phyloP scores from a whole-genome alignment of 208 protist species.

The Kentomonas sorsogonicus region DNA sequence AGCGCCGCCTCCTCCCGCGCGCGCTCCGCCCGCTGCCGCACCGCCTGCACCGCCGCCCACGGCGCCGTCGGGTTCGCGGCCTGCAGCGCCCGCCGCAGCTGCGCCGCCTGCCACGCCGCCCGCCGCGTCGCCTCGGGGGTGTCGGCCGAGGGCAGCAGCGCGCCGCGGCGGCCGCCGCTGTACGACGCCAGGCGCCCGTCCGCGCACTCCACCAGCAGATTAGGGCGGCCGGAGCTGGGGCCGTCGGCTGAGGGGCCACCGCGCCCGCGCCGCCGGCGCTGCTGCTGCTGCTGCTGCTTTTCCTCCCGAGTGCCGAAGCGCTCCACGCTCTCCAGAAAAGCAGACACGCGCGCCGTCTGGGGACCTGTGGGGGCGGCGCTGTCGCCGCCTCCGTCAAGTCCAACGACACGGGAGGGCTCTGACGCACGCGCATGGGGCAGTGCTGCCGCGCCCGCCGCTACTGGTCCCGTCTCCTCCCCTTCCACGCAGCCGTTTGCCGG shows the following conservation, averaged over 20 bases:
- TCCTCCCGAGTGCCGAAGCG: conserved; percentile 28
- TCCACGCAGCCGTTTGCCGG: too few relatives aligned
- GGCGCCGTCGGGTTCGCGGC: conserved; percentile 49
- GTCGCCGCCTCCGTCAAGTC: not conserved
- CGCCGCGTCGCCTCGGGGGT: conserved; percentile 29
- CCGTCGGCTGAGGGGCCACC: conserved; percentile 12
- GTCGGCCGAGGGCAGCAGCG: conserved; percentile 32
- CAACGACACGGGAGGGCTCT: too few relatives aligned
- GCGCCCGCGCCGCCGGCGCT: conserved; percentile 22
- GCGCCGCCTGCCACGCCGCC: conserved; percentile 49
- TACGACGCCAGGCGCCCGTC: conserved; percentile 60
- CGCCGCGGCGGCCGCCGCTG: conserved; percentile 50
- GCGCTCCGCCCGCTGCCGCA: conserved; percentile 31
- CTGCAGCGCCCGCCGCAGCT: conserved; percentile 42
- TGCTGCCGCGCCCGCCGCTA: too few relatives aligned
- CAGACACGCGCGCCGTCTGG: conserved; percentile 30
- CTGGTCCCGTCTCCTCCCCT: too few relatives aligned
- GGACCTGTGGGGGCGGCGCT: not conserved
- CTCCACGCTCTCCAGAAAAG: conserved; percentile 49
- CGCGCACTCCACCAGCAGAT: conserved; percentile 53
- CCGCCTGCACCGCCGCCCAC: conserved; percentile 49
- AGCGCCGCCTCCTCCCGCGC: conserved; percentile 35
- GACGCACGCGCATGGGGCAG: too few relatives aligned
- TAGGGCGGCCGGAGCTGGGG: conserved; percentile 2
- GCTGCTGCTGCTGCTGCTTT: conserved; percentile 22